Evolutionary conservation across 2,329 filamentous ascomycete genomes (phyloP), one percentile per base, ranked within the genome.

Genomic region (Ophiostoma quercus): DNA sequence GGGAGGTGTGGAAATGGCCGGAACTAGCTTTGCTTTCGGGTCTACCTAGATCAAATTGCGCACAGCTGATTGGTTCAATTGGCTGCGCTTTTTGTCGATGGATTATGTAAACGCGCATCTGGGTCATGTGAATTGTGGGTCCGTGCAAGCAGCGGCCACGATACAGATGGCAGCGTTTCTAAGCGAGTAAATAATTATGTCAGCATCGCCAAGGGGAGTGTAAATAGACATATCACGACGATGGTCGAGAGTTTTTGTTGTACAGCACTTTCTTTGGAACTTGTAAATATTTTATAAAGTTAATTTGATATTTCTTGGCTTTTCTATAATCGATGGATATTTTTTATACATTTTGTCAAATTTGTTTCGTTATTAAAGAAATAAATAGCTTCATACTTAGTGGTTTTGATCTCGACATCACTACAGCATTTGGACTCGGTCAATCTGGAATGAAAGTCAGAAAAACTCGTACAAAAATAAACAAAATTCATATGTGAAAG

Each of bases 141-240:
- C 63, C 12, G 9, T 22, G 1, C 19, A 41, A 12, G 25, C 22
- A 9, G 32, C 29, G 25, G 39, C 51, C 51, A 57, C 51, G 51
- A 57, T 57, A 25, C 51, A 57, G 22, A 57, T 25, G 22, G 22
- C 51, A 47, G 51, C 51, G 51, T 43, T 43, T 34, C 63, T 19
- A 66, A 41, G 34, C 67, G 81, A 80, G 77, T 74, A 80, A 78
- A 76, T 78, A 32, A 16, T 62, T 62, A 62, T 62, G 25, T 62
- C 32, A 62, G 32, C 57, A 3, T 5, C 2, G 22, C 32, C 2
- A 2, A 57, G 51, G 51, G 57, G 57, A 62, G 14, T 32, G 3
- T 7, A 32, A 32, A 57, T 57, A 9, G 22, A 57, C 51, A 11
- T 25, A 57, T 57, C 22, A 16, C 9, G n/a, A 57, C 9, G 2